phyloP scores from a whole-genome alignment of 345 rosid genomes.

The Chamaenerion angustifolium region DNA sequence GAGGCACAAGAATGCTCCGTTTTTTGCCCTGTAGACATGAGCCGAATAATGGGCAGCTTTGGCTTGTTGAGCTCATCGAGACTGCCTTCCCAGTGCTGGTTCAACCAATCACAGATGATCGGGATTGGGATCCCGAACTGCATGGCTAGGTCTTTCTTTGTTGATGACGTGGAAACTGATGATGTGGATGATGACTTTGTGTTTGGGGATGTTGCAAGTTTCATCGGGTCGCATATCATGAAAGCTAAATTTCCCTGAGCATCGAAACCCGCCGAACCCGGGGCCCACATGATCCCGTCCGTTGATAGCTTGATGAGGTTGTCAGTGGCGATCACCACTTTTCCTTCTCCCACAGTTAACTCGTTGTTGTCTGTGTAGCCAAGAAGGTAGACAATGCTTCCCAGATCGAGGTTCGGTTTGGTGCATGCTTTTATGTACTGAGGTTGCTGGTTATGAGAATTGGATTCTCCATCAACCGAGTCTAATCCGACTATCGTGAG shows the following conservation, averaged over 20 bases:
- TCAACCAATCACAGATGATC: constrained; percentile 82
- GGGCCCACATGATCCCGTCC: constrained; percentile 63
- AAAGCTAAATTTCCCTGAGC: constrained; percentile 84
- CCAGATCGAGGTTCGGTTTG: constrained; percentile 66
- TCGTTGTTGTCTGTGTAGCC: constrained; percentile 58
- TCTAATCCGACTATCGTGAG: constrained; percentile 85
- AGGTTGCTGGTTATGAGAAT: constrained; percentile 53
- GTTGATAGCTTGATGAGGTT: constrained; percentile 83
- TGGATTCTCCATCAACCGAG: constrained; percentile 59
- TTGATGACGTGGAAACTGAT: constrained; percentile 47
- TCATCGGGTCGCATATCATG: constrained; percentile 97
- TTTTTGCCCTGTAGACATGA: constrained; percentile 87
- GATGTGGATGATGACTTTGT: constrained; percentile 50
- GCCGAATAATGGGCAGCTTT: constrained; percentile 66
- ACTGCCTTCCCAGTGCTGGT: constrained; percentile 97
- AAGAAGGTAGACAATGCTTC: constrained; percentile 58
- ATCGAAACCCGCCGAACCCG: constrained; percentile 95
- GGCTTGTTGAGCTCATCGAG: constrained; percentile 81
- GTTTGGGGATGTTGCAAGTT: constrained; percentile 77
- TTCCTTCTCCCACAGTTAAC: constrained; percentile 68
- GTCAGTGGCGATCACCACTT: constrained; percentile 86
- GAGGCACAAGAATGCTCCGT: constrained; percentile 84
- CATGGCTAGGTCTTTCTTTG: constrained; percentile 51
- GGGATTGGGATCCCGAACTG: constrained; percentile 95
- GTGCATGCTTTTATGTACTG: constrained; percentile 72